Evolutionary conservation across 2,329 filamentous ascomycete species (phyloP).

Genomic region (Colletotrichum sp.): DNA sequence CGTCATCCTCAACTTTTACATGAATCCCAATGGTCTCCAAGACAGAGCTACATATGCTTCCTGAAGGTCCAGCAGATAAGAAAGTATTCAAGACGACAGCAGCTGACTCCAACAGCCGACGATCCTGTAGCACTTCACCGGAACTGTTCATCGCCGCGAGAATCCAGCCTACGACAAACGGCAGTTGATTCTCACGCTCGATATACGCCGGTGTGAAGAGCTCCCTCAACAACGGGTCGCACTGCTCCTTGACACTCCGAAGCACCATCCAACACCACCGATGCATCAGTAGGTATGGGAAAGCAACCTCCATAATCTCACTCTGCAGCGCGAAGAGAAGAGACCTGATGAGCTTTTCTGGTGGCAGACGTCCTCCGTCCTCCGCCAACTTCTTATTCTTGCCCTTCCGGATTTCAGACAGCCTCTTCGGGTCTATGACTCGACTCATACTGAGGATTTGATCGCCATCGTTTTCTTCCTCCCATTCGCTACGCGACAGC

Average conservation of each 20-base stretch:
- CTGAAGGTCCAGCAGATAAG: background rate
- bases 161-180: background rate
- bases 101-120: background rate
- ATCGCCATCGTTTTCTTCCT: background rate
- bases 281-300: background rate
- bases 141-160: background rate
- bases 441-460: background rate
- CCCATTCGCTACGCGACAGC: background rate
- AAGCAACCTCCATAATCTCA: background rate
- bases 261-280: background rate
- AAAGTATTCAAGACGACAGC: background rate
- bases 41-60: background rate
- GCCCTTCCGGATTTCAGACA: background rate
- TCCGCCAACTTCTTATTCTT: background rate
- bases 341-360: background rate
- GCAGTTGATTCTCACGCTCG: background rate
- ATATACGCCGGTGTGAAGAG: background rate
- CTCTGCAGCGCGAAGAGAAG: background rate
- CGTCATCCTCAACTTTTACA: background rate
- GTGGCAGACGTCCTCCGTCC: background rate
- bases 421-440: background rate
- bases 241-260: rapidly evolving
- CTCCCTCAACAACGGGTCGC: background rate
- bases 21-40: background rate
- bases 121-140: background rate